Base-by-base conservation (phyloP, 352 stramenopile species). In the Aphanomyces euteiches region DNA sequence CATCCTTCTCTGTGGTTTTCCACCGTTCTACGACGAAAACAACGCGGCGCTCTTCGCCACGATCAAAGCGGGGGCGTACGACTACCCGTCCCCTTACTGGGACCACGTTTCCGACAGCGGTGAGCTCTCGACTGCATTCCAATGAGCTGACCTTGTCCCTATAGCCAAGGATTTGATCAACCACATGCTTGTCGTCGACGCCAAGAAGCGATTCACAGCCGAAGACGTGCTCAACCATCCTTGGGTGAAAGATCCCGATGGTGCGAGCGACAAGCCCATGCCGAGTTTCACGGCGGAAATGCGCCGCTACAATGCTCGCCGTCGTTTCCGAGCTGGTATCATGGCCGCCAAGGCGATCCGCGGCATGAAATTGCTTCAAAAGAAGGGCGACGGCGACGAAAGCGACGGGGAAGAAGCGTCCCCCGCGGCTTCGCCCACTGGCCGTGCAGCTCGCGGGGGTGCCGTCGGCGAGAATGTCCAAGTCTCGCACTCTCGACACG, bases 21-120 rank as follows among this genome's bases (percentile, higher is more conserved):
- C 96, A 38, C 97, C 97, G 2, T 99, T 99, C 78, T 97, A 98
- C 78, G 88, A 97, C 72, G 90, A 97, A 57, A 90, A 96, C 80
- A 96, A 95, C 64, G 83, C 84, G 10, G 85, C 83, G 10, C 72
- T 96, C n/a, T 97, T 96, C 72, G 85, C 88, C 65, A 88, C 79
- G 28, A 97, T 97, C 79, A 91, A 93, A 67, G 86, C 79, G 43
- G 93, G 90, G 19, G 81, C 90, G 60, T 98, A 96, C 77, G 89
- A 96, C 72, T 98, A 95, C 73, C 85, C 87, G 39, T 95, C 82
- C 59, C 92, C 95, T 13, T 98, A 98, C 78, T 99, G 94, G 94
- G 86, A 96, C 74, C 84, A 90, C 64, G 86, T 99, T 45, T 97
- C 88, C 0, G 76, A 79, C 56, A 73, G 66, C 50, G 68, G 59